Percentiles rank a stretch among this genome's conserved stretches.
Conservation (phyloP, 768 basidiomycete species). For the Paxillus involutus region DNA sequence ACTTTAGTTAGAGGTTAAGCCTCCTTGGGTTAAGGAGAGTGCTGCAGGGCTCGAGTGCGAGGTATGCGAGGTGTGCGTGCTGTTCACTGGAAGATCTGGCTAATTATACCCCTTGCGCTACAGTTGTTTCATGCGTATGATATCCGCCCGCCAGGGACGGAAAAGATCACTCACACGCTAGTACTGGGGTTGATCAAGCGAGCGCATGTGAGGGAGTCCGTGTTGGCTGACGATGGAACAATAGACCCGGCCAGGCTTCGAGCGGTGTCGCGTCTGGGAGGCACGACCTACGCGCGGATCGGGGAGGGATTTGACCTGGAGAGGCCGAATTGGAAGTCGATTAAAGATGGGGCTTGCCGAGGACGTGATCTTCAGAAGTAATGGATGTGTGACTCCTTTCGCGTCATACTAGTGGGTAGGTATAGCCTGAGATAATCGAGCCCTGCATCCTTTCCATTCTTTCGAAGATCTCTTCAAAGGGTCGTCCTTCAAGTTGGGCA, state of each 20-base stretch:
- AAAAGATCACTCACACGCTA: conserved; percentile 42
- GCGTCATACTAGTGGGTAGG: conserved; percentile 7
- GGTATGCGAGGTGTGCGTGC: conserved; percentile 36
- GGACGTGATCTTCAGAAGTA: conserved; percentile 7
- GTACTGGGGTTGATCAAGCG: conserved; percentile 55
- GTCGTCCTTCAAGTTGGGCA: not conserved
- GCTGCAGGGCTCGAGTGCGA: conserved; percentile 62
- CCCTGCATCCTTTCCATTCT: conserved; percentile 20
- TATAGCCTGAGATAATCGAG: not conserved
- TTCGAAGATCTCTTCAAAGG: conserved; percentile 16
- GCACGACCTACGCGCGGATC: conserved; percentile 48
- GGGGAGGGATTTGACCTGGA: conserved; percentile 49
- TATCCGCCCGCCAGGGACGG: conserved; percentile 39
- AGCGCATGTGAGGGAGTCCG: conserved; percentile 50
- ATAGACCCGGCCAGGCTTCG: conserved; percentile 51
- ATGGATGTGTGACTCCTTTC: not conserved
- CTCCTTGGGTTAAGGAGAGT: conserved; percentile 56
- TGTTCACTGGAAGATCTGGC: not conserved
- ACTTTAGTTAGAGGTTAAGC: conserved; percentile 45
- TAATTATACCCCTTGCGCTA: conserved; percentile 20
- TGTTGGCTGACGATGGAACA: conserved; percentile 41
- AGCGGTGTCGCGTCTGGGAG: conserved; percentile 55
- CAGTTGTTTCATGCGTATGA: conserved; percentile 54
- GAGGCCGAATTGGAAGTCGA: conserved; percentile 37
- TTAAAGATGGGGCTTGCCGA: conserved; percentile 5